Evolutionary conservation across 441 rosid species (phyloP).

Genomic region (Pelargonium citronellum): DNA sequence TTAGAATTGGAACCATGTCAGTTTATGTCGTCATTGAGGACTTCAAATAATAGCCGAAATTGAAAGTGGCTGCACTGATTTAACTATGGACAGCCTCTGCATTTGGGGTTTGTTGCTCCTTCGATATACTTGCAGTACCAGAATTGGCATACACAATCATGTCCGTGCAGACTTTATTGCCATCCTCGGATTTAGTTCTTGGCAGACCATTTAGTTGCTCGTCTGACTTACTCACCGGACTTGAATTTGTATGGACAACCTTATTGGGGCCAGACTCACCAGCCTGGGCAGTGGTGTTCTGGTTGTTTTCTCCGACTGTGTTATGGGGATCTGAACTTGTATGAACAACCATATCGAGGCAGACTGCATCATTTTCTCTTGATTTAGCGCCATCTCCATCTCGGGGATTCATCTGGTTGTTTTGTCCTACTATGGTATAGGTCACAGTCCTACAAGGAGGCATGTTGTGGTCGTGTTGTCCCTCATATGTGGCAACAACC

Average conservation of each 20-base stretch:
- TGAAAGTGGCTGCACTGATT: background rate
- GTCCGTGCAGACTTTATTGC: constrained; percentile 18
- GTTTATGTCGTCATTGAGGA: constrained; percentile 18
- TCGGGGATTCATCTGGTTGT: constrained; percentile 23
- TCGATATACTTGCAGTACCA: constrained; percentile 26
- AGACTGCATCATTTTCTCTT: constrained; percentile 24
- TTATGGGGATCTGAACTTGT: constrained; percentile 18
- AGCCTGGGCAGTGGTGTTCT: too few relatives aligned
- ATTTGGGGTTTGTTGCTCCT: constrained; percentile 37
- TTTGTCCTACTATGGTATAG: constrained; percentile 39
- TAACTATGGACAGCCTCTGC: constrained; percentile 61
- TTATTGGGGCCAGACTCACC: constrained; percentile 12
- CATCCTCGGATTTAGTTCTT: constrained; percentile 30
- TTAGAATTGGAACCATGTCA: constrained; percentile 27
- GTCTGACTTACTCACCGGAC: constrained; percentile 26
- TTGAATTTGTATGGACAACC: background rate
- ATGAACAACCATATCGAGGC: constrained; percentile 18
- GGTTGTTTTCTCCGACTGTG: too few relatives aligned
- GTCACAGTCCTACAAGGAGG: constrained; percentile 71
- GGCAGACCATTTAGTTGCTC: constrained; percentile 24
- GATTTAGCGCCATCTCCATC: constrained; percentile 29
- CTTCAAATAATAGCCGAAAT: background rate
- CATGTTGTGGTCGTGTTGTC: constrained; percentile 83
- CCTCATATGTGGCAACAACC: constrained; percentile 91
- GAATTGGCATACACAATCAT: constrained; percentile 17